Base-by-base conservation (phyloP, 1,284 basidiomycete genomes). In the Ustilago nuda region DNA sequence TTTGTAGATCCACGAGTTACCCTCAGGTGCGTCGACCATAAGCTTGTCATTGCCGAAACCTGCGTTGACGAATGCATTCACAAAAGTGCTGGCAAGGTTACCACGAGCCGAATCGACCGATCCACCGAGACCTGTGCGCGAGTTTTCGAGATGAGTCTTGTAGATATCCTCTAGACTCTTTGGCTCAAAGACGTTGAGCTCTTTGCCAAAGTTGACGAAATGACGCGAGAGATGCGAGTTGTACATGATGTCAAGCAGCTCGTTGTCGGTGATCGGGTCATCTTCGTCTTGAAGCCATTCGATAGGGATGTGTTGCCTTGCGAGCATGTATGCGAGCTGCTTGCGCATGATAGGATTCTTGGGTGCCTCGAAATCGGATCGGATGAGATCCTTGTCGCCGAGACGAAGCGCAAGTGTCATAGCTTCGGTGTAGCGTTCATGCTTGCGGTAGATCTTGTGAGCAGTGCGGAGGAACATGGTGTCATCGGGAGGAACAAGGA, bases 31-130 rank as follows among this genome's bases (percentile, higher is more conserved):
- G 81, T 92, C 92, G 5, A 96, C 95, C 92, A 99, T 95, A 65
- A 99, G 90, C 86, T 97, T 98, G 86, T 99, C 97, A 86, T 99
- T 99, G 19, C 95, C 95, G 84, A 97, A 99, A 0, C 97, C 97
- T 45, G 95, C 96, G 82, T 99, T 99, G 66, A 98, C 97, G 78
- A 99, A 99, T 1, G 95, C 97, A 84, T 99, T 99, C 74, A 99
- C 97, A 81, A 99, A 99, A 1, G 95, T 97, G 8, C 94, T 93
- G 1, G 97, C 96, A 61, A 99, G 88, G 86, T 99, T 99, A 62
- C 92, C 95, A 71, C 94, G 90, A 15, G 96, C 96, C 13, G 95
- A 98, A 85, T 98, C 95, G 58, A 97, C 91, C 63, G 91, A 92
- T 48, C 68, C 68, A 48, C 76, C 74, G 35, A 81, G 57, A 23